Percentiles rank a stretch among this genome's conserved stretches.
phyloP scores from a whole-genome alignment of 192 early-diverging fungal species.

The Coemansia sp. region DNA sequence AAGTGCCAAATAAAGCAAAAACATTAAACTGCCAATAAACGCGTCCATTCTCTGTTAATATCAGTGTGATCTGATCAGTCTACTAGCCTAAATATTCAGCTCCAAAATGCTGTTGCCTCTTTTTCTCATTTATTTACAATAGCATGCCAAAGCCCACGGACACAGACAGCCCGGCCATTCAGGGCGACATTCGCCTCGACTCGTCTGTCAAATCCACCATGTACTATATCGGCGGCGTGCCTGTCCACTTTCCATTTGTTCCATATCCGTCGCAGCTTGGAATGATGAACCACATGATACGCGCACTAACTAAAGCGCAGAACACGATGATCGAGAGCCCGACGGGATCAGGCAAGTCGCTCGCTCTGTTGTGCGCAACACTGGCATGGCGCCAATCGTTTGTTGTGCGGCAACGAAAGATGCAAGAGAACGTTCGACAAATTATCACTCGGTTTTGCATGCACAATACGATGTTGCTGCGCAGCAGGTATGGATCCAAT shows the following conservation, averaged over 20 bases:
- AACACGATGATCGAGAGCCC: conserved; percentile 74
- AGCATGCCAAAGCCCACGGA: too few species aligned
- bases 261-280: conserved; percentile 67
- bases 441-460: conserved; percentile 42
- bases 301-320: conserved; percentile 51
- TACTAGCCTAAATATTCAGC: too few species aligned
- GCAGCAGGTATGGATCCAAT: neutral
- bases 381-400: conserved; percentile 63
- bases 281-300: conserved; percentile 67
- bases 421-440: conserved; percentile 31
- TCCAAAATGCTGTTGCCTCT: too few species aligned
- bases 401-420: conserved; percentile 41
- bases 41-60: too few species aligned
- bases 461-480: conserved; percentile 28
- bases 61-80: too few species aligned
- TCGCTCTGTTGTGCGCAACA: conserved; percentile 68
- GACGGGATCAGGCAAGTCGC: conserved; percentile 79
- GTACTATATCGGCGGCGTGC: conserved; percentile 54
- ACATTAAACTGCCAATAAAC: too few species aligned
- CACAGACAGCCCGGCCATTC: too few species aligned
- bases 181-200: conserved; percentile 10
- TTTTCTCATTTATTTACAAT: too few species aligned
- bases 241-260: conserved; percentile 64
- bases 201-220: conserved; percentile 1
- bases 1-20: too few species aligned